Conservation (phyloP, 441 rosid species). For the Populus hybrid region DNA sequence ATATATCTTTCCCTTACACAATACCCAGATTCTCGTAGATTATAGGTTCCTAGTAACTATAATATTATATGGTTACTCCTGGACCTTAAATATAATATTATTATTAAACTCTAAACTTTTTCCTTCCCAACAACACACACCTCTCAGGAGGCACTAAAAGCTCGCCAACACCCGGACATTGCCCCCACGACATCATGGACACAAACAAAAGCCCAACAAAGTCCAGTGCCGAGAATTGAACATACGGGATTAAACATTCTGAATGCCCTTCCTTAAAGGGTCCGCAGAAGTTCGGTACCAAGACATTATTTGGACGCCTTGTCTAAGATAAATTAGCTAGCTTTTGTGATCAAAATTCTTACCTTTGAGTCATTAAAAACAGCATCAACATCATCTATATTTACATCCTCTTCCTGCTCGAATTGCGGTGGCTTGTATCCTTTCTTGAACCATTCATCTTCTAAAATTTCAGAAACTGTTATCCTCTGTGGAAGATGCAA, state of each 20-base stretch:
- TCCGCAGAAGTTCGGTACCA: background rate
- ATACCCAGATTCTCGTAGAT: too few relatives aligned
- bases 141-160: too few relatives aligned
- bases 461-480: conserved; percentile 59
- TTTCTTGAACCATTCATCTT: conserved; percentile 85
- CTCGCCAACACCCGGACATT: too few relatives aligned
- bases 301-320: background rate
- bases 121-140: too few relatives aligned
- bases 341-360: conserved; percentile 12
- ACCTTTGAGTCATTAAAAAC: conserved; percentile 55
- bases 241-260: background rate
- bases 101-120: too few relatives aligned
- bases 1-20: too few relatives aligned
- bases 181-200: background rate
- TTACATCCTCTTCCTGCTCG: conserved; percentile 60
- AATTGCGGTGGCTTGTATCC: conserved; percentile 66
- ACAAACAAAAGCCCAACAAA: background rate
- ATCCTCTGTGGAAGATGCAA: conserved; percentile 55
- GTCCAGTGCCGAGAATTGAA: background rate
- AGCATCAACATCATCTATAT: conserved; percentile 29
- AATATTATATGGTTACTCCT: too few relatives aligned
- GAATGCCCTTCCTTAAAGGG: background rate
- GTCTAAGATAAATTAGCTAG: background rate
- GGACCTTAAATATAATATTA: too few relatives aligned
- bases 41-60: too few relatives aligned